A percentile compares a stretch with the other conserved stretches of the same genome.
Evolutionary conservation across 139 green algal species (phyloP).

Genomic region (Choricystis sp.): DNA sequence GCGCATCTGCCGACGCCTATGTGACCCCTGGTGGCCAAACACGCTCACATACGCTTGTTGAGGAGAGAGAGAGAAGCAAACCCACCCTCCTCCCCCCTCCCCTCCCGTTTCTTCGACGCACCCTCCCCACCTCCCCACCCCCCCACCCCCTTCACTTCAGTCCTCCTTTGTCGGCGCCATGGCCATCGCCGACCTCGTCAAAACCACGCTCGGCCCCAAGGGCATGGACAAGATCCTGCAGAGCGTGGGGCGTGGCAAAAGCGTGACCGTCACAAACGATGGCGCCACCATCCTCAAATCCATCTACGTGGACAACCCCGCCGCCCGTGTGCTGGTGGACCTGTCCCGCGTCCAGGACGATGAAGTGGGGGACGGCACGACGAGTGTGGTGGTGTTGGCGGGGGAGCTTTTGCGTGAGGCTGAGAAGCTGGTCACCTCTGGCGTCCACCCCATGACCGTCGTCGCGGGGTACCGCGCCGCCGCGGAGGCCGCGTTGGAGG

Average conservation of each 20-base stretch:
- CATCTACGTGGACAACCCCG: conserved; percentile 93
- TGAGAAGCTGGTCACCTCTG: conserved; percentile 81
- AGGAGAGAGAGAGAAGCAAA: background rate
- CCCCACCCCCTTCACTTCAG: conserved; percentile 23
- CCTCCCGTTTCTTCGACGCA: background rate
- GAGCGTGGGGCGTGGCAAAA: conserved; percentile 60
- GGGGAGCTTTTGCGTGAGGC: conserved; percentile 92
- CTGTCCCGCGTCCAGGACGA: conserved; percentile 49
- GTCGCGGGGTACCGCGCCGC: conserved; percentile 82
- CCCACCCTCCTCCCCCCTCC: too few species aligned
- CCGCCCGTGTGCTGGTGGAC: conserved; percentile 83
- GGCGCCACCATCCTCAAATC: conserved; percentile 96
- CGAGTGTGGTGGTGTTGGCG: conserved; percentile 90
- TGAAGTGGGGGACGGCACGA: conserved; percentile 97
- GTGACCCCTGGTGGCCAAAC: background rate
- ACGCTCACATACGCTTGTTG: background rate
- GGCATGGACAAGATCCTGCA: conserved; percentile 99
- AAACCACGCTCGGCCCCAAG: conserved; percentile 95
- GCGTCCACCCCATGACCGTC: conserved; percentile 98
- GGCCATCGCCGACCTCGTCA: conserved; percentile 94
- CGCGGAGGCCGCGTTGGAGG: conserved; percentile 24
- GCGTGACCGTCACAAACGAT: conserved; percentile 95
- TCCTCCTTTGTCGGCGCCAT: conserved; percentile 91
- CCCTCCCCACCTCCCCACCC: background rate
- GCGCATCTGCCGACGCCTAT: too few species aligned